Conservation (phyloP, 73 alveolate species). For the Paramecium octaurelia region DNA sequence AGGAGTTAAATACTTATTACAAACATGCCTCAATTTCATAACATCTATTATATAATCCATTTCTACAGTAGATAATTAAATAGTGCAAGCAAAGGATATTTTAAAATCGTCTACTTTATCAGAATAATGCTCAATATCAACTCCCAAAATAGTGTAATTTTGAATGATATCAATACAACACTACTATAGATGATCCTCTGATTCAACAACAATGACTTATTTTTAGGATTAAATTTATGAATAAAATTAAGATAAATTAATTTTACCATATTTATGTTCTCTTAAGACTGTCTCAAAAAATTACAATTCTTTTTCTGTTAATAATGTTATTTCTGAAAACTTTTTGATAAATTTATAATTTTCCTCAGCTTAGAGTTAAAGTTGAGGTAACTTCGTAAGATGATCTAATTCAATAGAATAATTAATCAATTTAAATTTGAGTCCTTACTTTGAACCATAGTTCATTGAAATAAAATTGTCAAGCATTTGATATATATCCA, state of each 20-base stretch:
- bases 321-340: background rate
- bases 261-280: background rate
- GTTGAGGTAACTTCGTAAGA: background rate
- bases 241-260: background rate
- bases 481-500: conserved; percentile 23
- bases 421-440: background rate
- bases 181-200: background rate
- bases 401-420: background rate
- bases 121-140: conserved; percentile 45
- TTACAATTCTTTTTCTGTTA: background rate
- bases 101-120: conserved; percentile 35
- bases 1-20: background rate
- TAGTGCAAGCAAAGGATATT: conserved; percentile 37
- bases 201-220: background rate
- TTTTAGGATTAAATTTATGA: background rate
- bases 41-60: conserved; percentile 39
- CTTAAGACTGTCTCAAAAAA: background rate
- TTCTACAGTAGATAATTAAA: conserved; percentile 46
- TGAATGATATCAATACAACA: background rate
- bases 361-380: background rate
- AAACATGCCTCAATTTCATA: conserved; percentile 21
- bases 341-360: background rate
- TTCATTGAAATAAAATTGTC: background rate
- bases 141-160: conserved; percentile 20
- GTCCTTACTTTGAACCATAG: background rate